Conservation (phyloP, 1,284 basidiomycete genomes). For the Afroboletus lepidellus region DNA sequence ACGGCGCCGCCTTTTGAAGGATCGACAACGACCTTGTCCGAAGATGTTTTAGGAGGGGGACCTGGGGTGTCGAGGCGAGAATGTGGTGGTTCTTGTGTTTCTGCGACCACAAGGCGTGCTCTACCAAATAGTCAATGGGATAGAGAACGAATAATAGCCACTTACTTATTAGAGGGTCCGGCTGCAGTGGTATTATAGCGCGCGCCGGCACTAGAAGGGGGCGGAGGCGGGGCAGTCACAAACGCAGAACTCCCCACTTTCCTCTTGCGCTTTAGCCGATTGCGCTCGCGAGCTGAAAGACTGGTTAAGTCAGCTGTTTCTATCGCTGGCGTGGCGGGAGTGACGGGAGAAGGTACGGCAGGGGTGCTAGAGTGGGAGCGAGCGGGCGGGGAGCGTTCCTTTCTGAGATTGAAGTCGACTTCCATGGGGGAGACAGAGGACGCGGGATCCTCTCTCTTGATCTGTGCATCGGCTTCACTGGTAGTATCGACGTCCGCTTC, state of each 20-base stretch:
- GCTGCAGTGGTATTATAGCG: slow-evolving; percentile 59
- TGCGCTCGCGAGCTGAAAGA: slow-evolving; percentile 84
- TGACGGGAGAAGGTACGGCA: slow-evolving; percentile 50
- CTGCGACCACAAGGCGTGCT: slow-evolving; percentile 63
- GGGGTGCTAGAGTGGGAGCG: slow-evolving; percentile 52
- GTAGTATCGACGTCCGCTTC: slow-evolving; percentile 53
- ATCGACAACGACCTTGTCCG: slow-evolving; percentile 72
- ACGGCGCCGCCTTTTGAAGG: slow-evolving; percentile 80
- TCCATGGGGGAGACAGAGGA: slow-evolving; percentile 39
- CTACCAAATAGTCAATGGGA: slow-evolving; percentile 38
- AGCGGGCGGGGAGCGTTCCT: slow-evolving; percentile 32
- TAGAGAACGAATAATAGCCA: slow-evolving; percentile 8
- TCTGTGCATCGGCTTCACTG: slow-evolving; percentile 38
- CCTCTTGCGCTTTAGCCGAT: slow-evolving; percentile 87
- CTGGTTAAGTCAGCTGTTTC: slow-evolving; percentile 47
- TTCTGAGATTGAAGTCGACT: slow-evolving; percentile 33
- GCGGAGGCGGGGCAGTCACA: slow-evolving; percentile 69
- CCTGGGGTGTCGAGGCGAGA: slow-evolving; percentile 61
- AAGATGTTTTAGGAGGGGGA: slow-evolving; percentile 33
- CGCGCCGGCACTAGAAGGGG: slow-evolving; percentile 45
- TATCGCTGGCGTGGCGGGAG: slow-evolving; percentile 37
- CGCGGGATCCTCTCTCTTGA: slow-evolving; percentile 41
- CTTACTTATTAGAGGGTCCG: slow-evolving; percentile 61
- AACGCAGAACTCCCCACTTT: slow-evolving; percentile 82
- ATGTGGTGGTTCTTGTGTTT: slow-evolving; percentile 45